These are phyloP conservation scores for Fraxinus platypoda DNA, from an alignment of 305 asterid species.

Conservation along the genomic window DNA sequence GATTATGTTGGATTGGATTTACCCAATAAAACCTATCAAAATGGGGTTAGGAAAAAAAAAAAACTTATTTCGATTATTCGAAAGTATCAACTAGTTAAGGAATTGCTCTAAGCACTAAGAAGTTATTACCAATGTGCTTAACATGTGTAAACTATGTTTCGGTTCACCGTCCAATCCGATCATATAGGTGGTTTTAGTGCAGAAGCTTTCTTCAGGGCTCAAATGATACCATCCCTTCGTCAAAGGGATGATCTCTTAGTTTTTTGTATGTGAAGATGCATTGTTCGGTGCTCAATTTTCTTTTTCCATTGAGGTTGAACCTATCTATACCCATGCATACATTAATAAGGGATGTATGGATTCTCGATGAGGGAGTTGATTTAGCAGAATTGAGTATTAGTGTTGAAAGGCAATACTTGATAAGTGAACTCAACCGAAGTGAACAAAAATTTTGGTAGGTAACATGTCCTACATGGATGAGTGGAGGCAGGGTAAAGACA, in stretches of 20 bases:
- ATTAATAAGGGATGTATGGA: not conserved
- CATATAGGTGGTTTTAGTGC: not conserved
- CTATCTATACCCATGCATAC: too few relatives aligned
- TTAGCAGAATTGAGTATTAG: not conserved
- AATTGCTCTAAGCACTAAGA: not conserved
- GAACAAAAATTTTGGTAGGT: not conserved
- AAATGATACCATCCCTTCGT: not conserved
- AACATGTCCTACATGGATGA: not conserved
- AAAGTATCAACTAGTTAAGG: not conserved
- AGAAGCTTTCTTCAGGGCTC: not conserved
- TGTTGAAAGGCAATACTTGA: not conserved
- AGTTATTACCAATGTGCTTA: too few relatives aligned
- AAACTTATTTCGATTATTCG: not conserved
- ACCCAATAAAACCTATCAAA: too few relatives aligned
- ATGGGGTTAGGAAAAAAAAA: not conserved
- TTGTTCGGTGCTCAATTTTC: not conserved
- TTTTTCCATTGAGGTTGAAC: not conserved
- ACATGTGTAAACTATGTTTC: not conserved
- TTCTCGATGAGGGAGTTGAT: not conserved
- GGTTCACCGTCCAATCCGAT: not conserved
- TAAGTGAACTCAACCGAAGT: not conserved
- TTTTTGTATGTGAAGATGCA: not conserved
- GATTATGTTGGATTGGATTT: too few relatives aligned
- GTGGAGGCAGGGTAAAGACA: constrained; percentile 3
- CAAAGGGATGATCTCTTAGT: not conserved